A percentile compares a stretch with the other conserved stretches of the same genome.
Conservation (phyloP, 192 early-diverging fungal species). For the Gigaspora rosea region DNA sequence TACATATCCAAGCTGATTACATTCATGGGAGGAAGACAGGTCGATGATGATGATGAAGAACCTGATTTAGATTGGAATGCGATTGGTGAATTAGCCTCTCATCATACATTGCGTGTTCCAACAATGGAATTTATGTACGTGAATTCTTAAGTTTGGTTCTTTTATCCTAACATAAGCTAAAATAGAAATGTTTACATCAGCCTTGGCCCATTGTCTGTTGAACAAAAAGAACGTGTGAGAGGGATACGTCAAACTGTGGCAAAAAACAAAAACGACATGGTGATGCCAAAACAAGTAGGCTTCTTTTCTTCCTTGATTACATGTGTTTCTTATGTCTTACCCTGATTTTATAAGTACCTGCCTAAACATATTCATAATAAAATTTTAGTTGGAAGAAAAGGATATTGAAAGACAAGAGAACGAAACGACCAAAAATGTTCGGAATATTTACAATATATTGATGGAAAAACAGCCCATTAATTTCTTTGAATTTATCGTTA, state of each 20-base stretch:
- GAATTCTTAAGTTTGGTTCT: background rate
- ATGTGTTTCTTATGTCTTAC: no score
- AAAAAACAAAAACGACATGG: slow-evolving; percentile 52
- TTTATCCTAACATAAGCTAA: background rate
- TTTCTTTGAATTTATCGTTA: slow-evolving; percentile 85
- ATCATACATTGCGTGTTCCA: slow-evolving; percentile 59
- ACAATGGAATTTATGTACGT: slow-evolving; percentile 79
- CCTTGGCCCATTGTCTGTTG: slow-evolving; percentile 70
- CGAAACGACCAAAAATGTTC: slow-evolving; percentile 85
- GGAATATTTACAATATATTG: slow-evolving; percentile 63
- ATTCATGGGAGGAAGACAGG: slow-evolving; percentile 48
- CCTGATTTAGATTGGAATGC: slow-evolving; percentile 58
- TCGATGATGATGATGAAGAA: slow-evolving; percentile 52
- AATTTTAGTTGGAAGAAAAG: slow-evolving; percentile 51
- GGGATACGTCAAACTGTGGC: slow-evolving; percentile 36
- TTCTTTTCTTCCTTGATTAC: background rate
- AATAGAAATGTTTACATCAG: slow-evolving; percentile 40
- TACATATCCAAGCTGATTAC: slow-evolving; percentile 67
- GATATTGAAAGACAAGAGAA: slow-evolving; percentile 83
- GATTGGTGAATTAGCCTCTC: slow-evolving; percentile 56
- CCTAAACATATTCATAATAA: slow-evolving; percentile 26
- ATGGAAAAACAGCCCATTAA: slow-evolving; percentile 59
- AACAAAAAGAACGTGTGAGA: slow-evolving; percentile 52
- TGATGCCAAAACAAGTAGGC: slow-evolving; percentile 37
- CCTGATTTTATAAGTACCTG: no score